Base-by-base conservation (phyloP, 2,329 filamentous ascomycete genomes). In the Blastomyces parvus region DNA sequence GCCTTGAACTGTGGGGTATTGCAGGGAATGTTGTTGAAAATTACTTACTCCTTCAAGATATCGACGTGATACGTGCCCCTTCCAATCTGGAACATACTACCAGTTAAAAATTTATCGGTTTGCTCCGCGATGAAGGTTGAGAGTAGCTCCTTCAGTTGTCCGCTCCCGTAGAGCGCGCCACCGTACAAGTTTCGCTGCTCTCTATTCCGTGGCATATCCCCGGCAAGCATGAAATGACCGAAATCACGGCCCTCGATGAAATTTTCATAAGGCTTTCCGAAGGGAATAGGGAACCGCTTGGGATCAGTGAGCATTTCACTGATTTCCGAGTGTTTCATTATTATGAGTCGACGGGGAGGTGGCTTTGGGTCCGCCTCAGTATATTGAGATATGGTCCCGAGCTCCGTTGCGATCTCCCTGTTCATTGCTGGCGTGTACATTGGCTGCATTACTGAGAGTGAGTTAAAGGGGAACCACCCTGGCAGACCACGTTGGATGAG, bases 401-500 rank as follows among this genome's bases (percentile, higher is more conserved):
- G 56, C 27, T 70, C 62, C 33, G 63, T 60, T 30, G 70, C 69
- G 44, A 71, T 66, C 52, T 69, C 62, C 9, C 64, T 60, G 59
- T 73, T 73, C 63, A 65, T 68, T 38, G 66, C 65, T n/a, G 63
- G 63, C 1, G 67, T 70, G 53, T 69, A 70, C 62, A 71, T 69
- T 2, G 70, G 70, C 44, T 71, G 68, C 40, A 64, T 67, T 44
- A 65, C 61, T 42, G 67, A 63, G 44, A 71, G 61, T 2, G 69
- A 70, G 63, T 72, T 68, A 57, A 68, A 70, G 0, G 65, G 65
- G 60, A 70, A 72, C 66, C 67, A 71, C 19, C 66, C 68, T 6
- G 71, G 70, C 19, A 72, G 65, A 1, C 68, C 70, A 19, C 71
- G 66, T 58, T 70, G 69, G 17, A 72, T 59, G 22, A 73, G 59